Conservation (phyloP, 148 eudicot species). For the Vaccinium macrocarpon region DNA sequence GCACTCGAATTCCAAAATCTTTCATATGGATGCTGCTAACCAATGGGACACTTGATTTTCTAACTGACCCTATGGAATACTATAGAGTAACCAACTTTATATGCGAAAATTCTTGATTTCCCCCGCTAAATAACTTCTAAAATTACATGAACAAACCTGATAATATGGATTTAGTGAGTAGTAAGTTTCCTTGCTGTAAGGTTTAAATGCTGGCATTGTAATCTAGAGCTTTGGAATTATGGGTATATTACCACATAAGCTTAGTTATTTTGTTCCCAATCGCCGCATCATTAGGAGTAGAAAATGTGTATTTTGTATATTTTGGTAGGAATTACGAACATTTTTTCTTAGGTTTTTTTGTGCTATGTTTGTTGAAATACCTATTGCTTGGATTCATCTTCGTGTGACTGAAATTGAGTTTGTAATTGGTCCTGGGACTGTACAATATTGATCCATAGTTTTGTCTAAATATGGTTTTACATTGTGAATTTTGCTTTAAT, state of each 20-base stretch:
- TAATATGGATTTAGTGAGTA: background rate
- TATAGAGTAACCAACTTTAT: background rate
- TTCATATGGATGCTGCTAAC: background rate
- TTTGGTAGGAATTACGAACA: background rate
- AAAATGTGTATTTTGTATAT: background rate
- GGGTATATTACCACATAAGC: no score
- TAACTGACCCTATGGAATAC: background rate
- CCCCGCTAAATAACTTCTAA: background rate
- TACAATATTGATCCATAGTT: background rate
- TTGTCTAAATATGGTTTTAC: background rate
- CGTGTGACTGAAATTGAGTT: no score
- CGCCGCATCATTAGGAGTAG: no score
- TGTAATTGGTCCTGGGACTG: background rate
- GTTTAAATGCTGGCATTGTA: background rate
- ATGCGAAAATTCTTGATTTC: background rate
- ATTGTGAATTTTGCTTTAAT: no score
- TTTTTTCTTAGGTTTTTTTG: background rate
- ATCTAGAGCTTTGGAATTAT: background rate
- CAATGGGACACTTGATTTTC: background rate
- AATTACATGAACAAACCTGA: background rate
- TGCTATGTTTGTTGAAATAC: no score
- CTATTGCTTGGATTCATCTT: no score
- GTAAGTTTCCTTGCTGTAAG: constrained; percentile 3
- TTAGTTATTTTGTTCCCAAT: no score
- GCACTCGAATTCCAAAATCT: background rate